phyloP scores from a whole-genome alignment of 2,329 filamentous ascomycete genomes.

The Talaromyces pinophilus region DNA sequence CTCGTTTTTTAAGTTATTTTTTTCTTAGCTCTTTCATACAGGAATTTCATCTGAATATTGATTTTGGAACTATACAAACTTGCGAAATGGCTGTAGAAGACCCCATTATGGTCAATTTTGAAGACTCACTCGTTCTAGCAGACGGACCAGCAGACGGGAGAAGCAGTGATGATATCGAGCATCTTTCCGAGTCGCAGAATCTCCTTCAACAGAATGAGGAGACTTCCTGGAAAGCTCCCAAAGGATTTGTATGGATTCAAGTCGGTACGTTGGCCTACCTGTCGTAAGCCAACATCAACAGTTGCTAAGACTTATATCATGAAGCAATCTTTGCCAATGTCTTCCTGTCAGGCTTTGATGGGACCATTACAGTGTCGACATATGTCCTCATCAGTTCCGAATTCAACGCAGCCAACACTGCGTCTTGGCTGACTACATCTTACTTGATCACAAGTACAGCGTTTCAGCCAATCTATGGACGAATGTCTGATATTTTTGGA shows the following conservation, averaged over 20 bases:
- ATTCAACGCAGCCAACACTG: slow-evolving; percentile 49
- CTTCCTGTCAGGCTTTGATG: slow-evolving; percentile 59
- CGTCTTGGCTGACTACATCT: slow-evolving; percentile 58
- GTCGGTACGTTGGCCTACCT: slow-evolving; percentile 39
- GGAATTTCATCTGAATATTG: not conserved
- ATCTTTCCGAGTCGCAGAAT: not conserved
- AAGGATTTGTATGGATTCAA: slow-evolving; percentile 61
- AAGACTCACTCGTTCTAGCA: not conserved
- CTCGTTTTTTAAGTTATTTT: not conserved
- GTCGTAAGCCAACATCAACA: not conserved
- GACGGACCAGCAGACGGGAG: not conserved
- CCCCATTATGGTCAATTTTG: not conserved
- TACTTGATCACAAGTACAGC: slow-evolving; percentile 66
- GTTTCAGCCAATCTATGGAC: slow-evolving; percentile 72
- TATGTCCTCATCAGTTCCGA: slow-evolving; percentile 52
- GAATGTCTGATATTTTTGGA: slow-evolving; percentile 72
- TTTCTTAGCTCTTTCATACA: too few relatives aligned
- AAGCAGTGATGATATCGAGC: slow-evolving; percentile 14
- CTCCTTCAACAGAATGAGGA: slow-evolving; percentile 25
- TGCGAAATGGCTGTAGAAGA: not conserved
- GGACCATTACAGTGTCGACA: slow-evolving; percentile 49
- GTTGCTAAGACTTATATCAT: not conserved
- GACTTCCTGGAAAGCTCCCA: slow-evolving; percentile 50
- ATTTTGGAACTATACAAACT: not conserved
- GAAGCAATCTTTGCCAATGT: slow-evolving; percentile 64